phyloP scores from a whole-genome alignment of 2,329 filamentous ascomycete species.

The Ploettnerulaceae sp. region DNA sequence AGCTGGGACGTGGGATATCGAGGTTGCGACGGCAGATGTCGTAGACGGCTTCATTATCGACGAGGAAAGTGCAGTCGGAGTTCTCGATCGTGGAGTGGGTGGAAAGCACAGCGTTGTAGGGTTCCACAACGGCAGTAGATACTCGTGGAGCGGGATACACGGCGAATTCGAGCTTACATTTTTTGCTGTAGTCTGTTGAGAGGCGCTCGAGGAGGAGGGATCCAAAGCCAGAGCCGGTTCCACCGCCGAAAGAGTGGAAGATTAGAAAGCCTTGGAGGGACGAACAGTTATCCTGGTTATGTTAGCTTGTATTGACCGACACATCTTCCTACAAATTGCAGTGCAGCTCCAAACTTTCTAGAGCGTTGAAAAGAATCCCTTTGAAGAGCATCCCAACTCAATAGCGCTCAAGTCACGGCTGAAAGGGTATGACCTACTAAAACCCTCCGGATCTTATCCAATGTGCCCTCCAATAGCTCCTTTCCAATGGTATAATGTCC shows the following conservation, averaged over 20 bases:
- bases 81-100: constrained; percentile 59
- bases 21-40: constrained; percentile 62
- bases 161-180: constrained; percentile 63
- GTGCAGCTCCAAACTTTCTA: neutral
- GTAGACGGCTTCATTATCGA: constrained; percentile 65
- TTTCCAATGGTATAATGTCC: constrained; percentile 67
- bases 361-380: too few species aligned
- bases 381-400: neutral
- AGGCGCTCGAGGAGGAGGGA: constrained; percentile 60
- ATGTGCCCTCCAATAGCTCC: constrained; percentile 58
- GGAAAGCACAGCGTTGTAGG: constrained; percentile 59
- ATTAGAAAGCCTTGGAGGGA: constrained; percentile 63
- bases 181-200: constrained; percentile 61
- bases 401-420: neutral
- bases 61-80: constrained; percentile 63
- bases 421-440: constrained; percentile 41
- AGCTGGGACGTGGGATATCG: constrained; percentile 59
- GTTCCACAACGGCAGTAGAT: constrained; percentile 63
- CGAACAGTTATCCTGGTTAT: constrained; percentile 53
- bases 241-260: constrained; percentile 65
- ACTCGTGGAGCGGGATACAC: constrained; percentile 61
- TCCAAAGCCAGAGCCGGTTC: constrained; percentile 63
- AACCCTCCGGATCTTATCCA: constrained; percentile 60
- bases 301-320: neutral
- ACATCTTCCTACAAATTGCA: neutral